Base-by-base conservation (phyloP, 768 basidiomycete species). In the Suillus lakei region DNA sequence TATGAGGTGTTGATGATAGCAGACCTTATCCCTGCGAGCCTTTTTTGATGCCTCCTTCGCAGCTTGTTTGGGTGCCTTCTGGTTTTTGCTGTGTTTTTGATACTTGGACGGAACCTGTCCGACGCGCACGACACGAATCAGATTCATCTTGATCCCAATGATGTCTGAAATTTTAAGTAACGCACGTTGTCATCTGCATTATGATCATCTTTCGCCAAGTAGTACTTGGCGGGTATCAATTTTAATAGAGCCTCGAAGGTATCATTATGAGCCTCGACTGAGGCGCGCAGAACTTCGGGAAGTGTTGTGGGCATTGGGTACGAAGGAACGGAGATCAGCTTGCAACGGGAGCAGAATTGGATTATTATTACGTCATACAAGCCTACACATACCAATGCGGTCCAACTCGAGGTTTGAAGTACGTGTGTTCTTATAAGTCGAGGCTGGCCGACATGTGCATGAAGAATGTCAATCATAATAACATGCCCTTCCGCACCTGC, bases 151-250 rank as follows among this genome's bases (percentile, higher is more conserved):
- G 21, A 44, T 8, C 7, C n/a, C 56, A 26, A 9, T 38, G 2
- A 41, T 1, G 16, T 41, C 12, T 59, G 39, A 59, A 59, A 54
- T 12, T 53, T 53, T 30, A 10, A 58, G 30, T 23, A 59, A 67
- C 75, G 28, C 39, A 75, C 72, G 44, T 46, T 15, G 7, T 53
- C 43, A 48, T 69, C 67, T 23, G 46, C 46, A 56, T 51, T 56
- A 43, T 54, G 53, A 32, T 68, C 62, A 23, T 68, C 65, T 48
- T 67, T 70, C 38, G 71, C 66, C 1, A 98, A 81, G 26, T 98
- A 98, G 75, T 92, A 95, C 80, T 91, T 91, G 6, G 96, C 85
- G 0, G 97, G 97, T 63, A 98, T 98, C 54, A 98, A 85, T 46
- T 84, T 87, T 2, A 98, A 82, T 5, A 98, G 81, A 0, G 87